These are phyloP conservation scores for Pythium insidiosum DNA, from an alignment of 352 stramenopile species.

Conservation along the genomic window DNA sequence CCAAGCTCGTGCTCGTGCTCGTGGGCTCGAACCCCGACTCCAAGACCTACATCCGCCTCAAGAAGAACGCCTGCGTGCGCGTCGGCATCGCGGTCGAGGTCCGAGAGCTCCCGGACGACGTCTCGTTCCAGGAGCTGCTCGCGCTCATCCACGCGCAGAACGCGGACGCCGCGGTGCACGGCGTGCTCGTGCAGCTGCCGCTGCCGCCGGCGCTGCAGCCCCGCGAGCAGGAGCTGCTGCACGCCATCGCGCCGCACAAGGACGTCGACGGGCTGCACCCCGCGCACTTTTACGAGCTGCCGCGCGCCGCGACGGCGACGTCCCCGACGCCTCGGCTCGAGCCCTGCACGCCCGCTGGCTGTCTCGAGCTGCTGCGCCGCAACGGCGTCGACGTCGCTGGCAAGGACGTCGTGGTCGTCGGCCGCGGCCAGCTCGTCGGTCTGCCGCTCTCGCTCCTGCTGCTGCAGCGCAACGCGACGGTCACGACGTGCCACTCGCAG, in stretches of 20 bases:
- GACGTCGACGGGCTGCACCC: conserved; percentile 99
- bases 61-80: conserved; percentile 96
- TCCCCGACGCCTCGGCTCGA: conserved; percentile 32
- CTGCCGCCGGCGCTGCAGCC: conserved; percentile 42
- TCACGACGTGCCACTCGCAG: conserved; percentile 96
- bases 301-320: conserved; percentile 8
- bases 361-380: conserved; percentile 46
- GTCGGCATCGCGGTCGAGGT: conserved; percentile 88
- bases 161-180: conserved; percentile 84
- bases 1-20: conserved; percentile 93
- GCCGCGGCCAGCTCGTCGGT: conserved; percentile 96
- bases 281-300: conserved; percentile 91
- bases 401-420: conserved; percentile 96
- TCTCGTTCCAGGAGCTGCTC: conserved; percentile 37
- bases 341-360: conserved; percentile 90
- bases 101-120: conserved; percentile 38
- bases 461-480: conserved; percentile 92
- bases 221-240: conserved; percentile 88
- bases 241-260: conserved; percentile 88
- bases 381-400: conserved; percentile 87
- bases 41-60: conserved; percentile 96
- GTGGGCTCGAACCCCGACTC: conserved; percentile 91
- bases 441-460: conserved; percentile 95
- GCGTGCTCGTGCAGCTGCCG: conserved; percentile 93
- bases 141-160: conserved; percentile 81